phyloP scores from a whole-genome alignment of 2,329 filamentous ascomycete species.

The Penicillium frequentans region DNA sequence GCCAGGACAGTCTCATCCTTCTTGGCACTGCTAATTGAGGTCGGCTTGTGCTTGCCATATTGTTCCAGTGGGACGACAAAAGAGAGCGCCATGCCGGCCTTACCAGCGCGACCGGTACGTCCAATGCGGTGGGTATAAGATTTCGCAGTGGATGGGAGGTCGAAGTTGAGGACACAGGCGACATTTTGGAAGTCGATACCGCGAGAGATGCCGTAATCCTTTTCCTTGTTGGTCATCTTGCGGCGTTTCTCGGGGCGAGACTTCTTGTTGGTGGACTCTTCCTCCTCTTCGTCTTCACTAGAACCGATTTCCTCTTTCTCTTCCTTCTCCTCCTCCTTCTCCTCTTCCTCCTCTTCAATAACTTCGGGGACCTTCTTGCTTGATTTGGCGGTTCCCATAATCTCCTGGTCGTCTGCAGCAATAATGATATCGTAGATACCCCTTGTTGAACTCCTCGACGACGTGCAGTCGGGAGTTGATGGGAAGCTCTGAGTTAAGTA shows the following conservation, averaged over 20 bases:
- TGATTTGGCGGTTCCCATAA: conserved; percentile 59
- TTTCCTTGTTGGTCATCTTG: conserved; percentile 67
- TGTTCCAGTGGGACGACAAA: conserved; percentile 83
- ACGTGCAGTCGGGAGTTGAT: conserved; percentile 92
- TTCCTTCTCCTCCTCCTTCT: conserved; percentile 28
- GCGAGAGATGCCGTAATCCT: conserved; percentile 92
- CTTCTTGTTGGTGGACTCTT: conserved; percentile 31
- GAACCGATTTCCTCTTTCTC: conserved; percentile 31
- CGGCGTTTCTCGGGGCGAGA: conserved; percentile 57
- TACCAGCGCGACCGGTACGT: conserved; percentile 85
- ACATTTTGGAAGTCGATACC: conserved; percentile 98
- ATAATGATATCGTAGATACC: conserved; percentile 98
- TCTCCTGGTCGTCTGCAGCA: conserved; percentile 86
- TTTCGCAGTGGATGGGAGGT: conserved; percentile 81
- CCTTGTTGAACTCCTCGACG: conserved; percentile 95
- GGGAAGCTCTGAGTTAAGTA: conserved; percentile 90
- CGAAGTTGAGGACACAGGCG: conserved; percentile 92
- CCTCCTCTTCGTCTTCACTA: conserved; percentile 40
- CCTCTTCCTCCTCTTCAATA: conserved; percentile 25
- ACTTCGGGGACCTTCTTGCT: conserved; percentile 32
- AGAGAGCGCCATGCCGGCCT: conserved; percentile 91
- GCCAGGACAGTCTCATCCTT: conserved; percentile 82
- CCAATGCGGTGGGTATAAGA: conserved; percentile 98
- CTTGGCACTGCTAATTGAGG: conserved; percentile 70
- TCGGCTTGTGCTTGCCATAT: conserved; percentile 88